A percentile compares a stretch with the other conserved stretches of the same genome.
These are phyloP conservation scores for Diversispora eburnea DNA, from an alignment of 192 early-diverging fungal genomes.

Conservation along the genomic window DNA sequence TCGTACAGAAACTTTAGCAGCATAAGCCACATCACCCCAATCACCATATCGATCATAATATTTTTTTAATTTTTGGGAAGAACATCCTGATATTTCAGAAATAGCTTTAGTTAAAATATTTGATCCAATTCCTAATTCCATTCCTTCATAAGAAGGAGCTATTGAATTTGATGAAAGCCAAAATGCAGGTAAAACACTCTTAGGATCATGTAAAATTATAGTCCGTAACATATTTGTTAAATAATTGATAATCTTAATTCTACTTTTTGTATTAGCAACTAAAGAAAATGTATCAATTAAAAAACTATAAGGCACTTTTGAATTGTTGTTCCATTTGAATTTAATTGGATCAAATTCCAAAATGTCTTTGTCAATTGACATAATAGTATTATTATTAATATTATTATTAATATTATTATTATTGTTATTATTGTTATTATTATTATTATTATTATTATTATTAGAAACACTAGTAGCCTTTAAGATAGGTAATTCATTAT, in stretches of 20 bases:
- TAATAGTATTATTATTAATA: neutral
- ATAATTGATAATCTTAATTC: conserved; percentile 23
- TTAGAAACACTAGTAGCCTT: too few species aligned
- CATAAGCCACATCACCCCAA: conserved; percentile 36
- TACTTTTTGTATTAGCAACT: conserved; percentile 20
- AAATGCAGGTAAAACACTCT: conserved; percentile 31
- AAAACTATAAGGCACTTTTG: conserved; percentile 24
- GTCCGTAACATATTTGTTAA: conserved; percentile 34
- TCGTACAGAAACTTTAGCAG: conserved; percentile 33
- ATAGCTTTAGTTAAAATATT: conserved; percentile 32
- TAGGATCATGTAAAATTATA: conserved; percentile 29
- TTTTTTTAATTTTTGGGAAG: conserved; percentile 18
- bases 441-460: too few species aligned
- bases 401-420: too few species aligned
- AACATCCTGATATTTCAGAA: conserved; percentile 24
- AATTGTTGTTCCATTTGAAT: neutral
- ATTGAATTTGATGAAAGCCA: conserved; percentile 40
- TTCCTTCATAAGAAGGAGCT: conserved; percentile 33
- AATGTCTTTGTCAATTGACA: conserved; percentile 1
- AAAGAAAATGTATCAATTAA: conserved; percentile 20
- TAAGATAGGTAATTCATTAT: too few species aligned
- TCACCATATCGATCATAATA: conserved; percentile 35
- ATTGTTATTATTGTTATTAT: too few species aligned
- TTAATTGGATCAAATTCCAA: conserved; percentile 14
- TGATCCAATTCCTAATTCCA: conserved; percentile 37